Evolutionary conservation across 495 filamentous ascomycete genomes (phyloP).

Genomic region (Lindgomyces ingoldianus): DNA sequence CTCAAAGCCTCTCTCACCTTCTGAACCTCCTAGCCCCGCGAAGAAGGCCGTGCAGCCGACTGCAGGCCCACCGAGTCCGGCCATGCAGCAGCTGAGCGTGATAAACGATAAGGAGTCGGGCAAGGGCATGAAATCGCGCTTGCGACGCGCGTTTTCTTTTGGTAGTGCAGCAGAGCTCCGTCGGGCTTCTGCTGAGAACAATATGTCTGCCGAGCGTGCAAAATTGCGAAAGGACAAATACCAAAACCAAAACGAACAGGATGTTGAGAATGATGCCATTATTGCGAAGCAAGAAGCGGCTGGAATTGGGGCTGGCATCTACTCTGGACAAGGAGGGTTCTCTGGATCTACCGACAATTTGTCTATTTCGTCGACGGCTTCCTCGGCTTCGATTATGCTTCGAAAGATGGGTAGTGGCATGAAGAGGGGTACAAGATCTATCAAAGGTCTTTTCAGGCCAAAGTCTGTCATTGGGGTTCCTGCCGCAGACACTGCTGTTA

Average conservation of each 20-base stretch:
- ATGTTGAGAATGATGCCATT: slow-evolving; percentile 70
- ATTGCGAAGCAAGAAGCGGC: slow-evolving; percentile 86
- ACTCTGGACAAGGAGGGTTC: slow-evolving; percentile 84
- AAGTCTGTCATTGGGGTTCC: slow-evolving; percentile 84
- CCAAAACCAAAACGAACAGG: slow-evolving; percentile 43
- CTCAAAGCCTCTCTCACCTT: slow-evolving; percentile 68
- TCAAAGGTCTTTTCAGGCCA: slow-evolving; percentile 92
- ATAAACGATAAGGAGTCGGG: slow-evolving; percentile 72
- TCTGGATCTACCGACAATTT: slow-evolving; percentile 92
- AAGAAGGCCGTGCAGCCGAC: slow-evolving; percentile 35
- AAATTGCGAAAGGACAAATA: slow-evolving; percentile 70
- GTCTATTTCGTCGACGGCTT: slow-evolving; percentile 95
- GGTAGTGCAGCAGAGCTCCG: slow-evolving; percentile 91
- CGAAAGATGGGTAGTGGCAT: slow-evolving; percentile 98
- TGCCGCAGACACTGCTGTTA: slow-evolving; percentile 62
- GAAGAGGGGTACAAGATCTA: slow-evolving; percentile 86
- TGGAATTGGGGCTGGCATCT: slow-evolving; percentile 91
- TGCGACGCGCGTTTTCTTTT: slow-evolving; percentile 94
- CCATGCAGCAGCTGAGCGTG: slow-evolving; percentile 76
- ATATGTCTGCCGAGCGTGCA: slow-evolving; percentile 59
- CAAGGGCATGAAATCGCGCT: slow-evolving; percentile 82
- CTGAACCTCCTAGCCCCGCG: slow-evolving; percentile 34
- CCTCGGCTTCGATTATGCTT: slow-evolving; percentile 98
- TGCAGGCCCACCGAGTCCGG: slow-evolving; percentile 57
- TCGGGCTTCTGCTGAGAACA: slow-evolving; percentile 69